Evolutionary conservation across 345 rosid species (phyloP), one percentile per base, ranked within the genome.

Genomic region (Dimocarpus longan): DNA sequence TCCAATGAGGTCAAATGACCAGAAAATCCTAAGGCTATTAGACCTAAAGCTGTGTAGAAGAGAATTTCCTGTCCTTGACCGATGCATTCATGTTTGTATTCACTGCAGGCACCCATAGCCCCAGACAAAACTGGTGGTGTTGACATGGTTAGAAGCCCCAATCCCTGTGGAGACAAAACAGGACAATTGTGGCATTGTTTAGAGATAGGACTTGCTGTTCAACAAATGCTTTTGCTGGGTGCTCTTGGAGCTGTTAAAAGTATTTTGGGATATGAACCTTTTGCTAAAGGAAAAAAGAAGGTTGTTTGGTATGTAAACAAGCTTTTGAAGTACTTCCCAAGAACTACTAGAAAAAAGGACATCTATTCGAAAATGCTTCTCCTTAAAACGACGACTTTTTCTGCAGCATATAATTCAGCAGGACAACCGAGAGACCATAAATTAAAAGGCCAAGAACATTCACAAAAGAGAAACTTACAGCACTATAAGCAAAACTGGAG

Each of bases 141-240:
- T n/a, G 75, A 73, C 75, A 81, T 77, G 66, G 80, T 48, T 57
- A 81, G 26, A 10, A 81, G 21, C 15, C 76, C 73, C 48, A 71
- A 13, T 3, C 83, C 80, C 83, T 76, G 60, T 24, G 16, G 42
- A 24, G 18, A 65, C 26, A 64, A 64, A 43, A 75, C 39, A 74
- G 54, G 22, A 10, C 54, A 48, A 1, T 12, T 48, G 22, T 19
- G 62, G 12, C 62, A 57, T 16, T 46, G 52, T 7, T 32, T 46
- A 46, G 52, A 46, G 52, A 46, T 46, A 11, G 12, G 52, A 46
- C 52, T 46, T 46, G 52, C 8, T 46, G 52, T 19, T 59, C 11
- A 21, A 59, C 24, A 59, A 59, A 19, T 19, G 2, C 21, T 59
- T 19, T n/a, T 57, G 0, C 2, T 44, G 56, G 56, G 12, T 50